Evolutionary conservation across 2,329 filamentous ascomycete genomes (phyloP).

Genomic region (Colletotrichum nymphaeae): DNA sequence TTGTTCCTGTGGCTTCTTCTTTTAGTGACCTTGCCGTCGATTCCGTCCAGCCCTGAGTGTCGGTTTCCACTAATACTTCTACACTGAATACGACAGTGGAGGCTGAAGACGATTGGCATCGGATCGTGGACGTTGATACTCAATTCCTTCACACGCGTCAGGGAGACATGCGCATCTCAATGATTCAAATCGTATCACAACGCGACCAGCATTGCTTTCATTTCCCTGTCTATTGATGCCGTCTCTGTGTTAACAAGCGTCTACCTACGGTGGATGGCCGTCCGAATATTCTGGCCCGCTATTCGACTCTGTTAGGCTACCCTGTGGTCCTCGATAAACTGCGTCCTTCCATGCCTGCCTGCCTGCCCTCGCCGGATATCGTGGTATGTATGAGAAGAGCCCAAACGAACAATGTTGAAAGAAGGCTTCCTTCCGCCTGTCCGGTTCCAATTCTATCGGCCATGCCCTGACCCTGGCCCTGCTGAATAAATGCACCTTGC

Average conservation of each 20-base stretch:
- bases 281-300: neutral
- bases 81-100: too few relatives aligned
- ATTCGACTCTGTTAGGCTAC: neutral
- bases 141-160: too few relatives aligned
- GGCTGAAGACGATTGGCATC: too few relatives aligned
- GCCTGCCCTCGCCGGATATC: conserved; percentile 7
- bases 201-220: neutral
- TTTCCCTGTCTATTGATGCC: conserved; percentile 25
- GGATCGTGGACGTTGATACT: too few relatives aligned
- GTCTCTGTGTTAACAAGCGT: conserved; percentile 5
- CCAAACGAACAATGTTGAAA: conserved; percentile 1
- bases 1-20: neutral
- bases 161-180: too few relatives aligned
- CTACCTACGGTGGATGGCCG: neutral
- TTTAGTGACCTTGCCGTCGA: too few relatives aligned
- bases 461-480: conserved; percentile 13
- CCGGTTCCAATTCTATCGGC: conserved; percentile 18
- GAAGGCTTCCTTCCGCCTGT: neutral
- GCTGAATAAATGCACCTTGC: conserved; percentile 7
- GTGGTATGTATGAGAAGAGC: conserved; percentile 21
- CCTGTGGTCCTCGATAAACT: neutral
- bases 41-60: too few relatives aligned
- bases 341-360: neutral
- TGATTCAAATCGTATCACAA: neutral
- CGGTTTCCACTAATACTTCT: too few relatives aligned